Conservation (phyloP, 2,329 filamentous ascomycete genomes). For the Dichotomopilus funicola region DNA sequence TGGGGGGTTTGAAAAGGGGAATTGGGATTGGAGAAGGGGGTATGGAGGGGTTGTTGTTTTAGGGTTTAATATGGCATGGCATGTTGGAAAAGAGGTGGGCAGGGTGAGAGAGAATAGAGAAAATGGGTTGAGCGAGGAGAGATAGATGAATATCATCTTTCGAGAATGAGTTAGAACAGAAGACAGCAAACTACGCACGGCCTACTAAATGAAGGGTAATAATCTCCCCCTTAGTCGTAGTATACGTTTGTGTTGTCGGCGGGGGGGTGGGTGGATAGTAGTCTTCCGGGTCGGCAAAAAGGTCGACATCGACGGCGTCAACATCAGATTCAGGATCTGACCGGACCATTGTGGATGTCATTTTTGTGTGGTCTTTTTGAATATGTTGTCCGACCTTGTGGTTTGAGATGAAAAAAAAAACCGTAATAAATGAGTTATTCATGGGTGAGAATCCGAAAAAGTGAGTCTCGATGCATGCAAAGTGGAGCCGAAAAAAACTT, state of each 20-base stretch:
- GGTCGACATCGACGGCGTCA: constrained; percentile 34
- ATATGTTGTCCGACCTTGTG: not conserved
- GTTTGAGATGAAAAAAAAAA: no score
- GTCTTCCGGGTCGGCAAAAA: constrained; percentile 76
- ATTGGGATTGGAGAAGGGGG: not conserved
- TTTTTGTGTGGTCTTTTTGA: not conserved
- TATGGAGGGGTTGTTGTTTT: not conserved
- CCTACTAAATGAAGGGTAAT: constrained; percentile 75
- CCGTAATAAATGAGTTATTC: not conserved
- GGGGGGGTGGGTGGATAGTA: constrained; percentile 74
- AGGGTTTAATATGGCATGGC: not conserved
- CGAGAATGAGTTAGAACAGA: not conserved
- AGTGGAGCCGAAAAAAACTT: no score
- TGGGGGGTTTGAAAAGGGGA: not conserved
- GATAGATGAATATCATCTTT: not conserved
- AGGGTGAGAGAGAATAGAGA: not conserved
- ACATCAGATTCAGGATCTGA: constrained; percentile 1
- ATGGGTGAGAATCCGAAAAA: no score
- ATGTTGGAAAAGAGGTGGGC: no score
- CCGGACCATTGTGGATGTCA: not conserved
- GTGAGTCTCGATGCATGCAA: not conserved
- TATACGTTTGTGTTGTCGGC: constrained; percentile 66
- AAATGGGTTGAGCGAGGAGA: not conserved
- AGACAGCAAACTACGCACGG: constrained; percentile 24
- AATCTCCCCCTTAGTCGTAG: constrained; percentile 56